Evolutionary conservation across 768 basidiomycete species (phyloP).

Genomic region (Lentinula raphanica): DNA sequence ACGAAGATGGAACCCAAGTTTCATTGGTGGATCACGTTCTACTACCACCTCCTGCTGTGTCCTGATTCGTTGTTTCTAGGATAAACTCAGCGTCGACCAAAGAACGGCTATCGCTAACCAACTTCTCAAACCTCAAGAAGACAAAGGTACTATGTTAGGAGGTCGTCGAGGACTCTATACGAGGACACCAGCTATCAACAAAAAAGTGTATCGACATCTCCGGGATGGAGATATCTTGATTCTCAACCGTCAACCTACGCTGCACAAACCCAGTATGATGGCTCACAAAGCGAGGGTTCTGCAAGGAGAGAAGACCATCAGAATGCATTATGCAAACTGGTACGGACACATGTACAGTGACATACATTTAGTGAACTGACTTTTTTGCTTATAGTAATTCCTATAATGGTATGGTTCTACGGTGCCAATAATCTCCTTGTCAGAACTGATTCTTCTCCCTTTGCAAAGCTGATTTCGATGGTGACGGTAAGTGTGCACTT

Average conservation of each 20-base stretch:
- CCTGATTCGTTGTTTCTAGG: slow-evolving; percentile 38
- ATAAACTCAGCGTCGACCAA: slow-evolving; percentile 81
- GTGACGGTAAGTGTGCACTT: slow-evolving; percentile 55
- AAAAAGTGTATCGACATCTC: slow-evolving; percentile 96
- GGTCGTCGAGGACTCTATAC: slow-evolving; percentile 61
- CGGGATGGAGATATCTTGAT: slow-evolving; percentile 93
- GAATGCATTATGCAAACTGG: slow-evolving; percentile 99
- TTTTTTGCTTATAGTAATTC: slow-evolving; percentile 67
- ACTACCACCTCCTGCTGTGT: background rate
- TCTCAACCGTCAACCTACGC: slow-evolving; percentile 94
- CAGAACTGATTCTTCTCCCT: slow-evolving; percentile 3
- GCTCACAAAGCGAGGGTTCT: slow-evolving; percentile 88
- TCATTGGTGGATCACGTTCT: slow-evolving; percentile 54
- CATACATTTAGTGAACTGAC: slow-evolving; percentile 2
- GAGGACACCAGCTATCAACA: slow-evolving; percentile 77
- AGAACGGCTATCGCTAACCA: slow-evolving; percentile 94
- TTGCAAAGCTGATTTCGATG: slow-evolving; percentile 78
- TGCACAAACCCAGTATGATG: slow-evolving; percentile 99
- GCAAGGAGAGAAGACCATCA: slow-evolving; percentile 95
- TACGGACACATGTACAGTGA: slow-evolving; percentile 30
- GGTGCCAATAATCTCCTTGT: background rate
- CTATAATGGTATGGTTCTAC: slow-evolving; percentile 71
- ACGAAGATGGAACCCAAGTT: slow-evolving; percentile 87
- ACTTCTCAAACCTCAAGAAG: slow-evolving; percentile 83
- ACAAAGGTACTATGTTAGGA: slow-evolving; percentile 43